A percentile compares a stretch with the other conserved stretches of the same genome.
phyloP scores from a whole-genome alignment of 1,284 basidiomycete species.

The Tylopilus sp. region DNA sequence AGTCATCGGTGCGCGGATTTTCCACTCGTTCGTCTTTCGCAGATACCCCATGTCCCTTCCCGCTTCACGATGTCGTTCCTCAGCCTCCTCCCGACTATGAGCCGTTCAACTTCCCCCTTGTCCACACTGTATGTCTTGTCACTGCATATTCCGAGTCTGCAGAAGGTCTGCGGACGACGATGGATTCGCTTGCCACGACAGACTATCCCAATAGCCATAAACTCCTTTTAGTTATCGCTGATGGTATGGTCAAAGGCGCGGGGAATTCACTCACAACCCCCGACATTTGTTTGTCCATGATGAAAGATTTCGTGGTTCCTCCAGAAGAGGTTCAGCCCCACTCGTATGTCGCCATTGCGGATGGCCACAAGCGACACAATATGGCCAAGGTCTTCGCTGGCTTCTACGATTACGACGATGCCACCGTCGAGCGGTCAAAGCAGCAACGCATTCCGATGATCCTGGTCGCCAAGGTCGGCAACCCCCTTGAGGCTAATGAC shows the following conservation, averaged over 20 bases:
- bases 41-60: constrained; percentile 86
- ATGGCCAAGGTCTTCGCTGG: constrained; percentile 99
- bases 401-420: constrained; percentile 94
- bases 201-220: constrained; percentile 99
- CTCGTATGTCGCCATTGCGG: constrained; percentile 97
- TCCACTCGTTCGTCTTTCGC: constrained; percentile 46
- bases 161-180: constrained; percentile 93
- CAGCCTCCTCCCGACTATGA: constrained; percentile 91
- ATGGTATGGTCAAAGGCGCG: constrained; percentile 97
- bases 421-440: constrained; percentile 89
- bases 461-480: constrained; percentile 91
- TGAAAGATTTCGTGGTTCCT: constrained; percentile 91
- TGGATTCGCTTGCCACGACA: constrained; percentile 97
- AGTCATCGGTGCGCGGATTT: constrained; percentile 26
- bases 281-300: constrained; percentile 94
- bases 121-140: constrained; percentile 93
- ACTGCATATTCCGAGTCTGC: constrained; percentile 98
- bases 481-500: constrained; percentile 84
- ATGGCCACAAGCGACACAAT: constrained; percentile 98
- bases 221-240: constrained; percentile 91
- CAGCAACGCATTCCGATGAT: constrained; percentile 97
- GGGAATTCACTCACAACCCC: constrained; percentile 88
- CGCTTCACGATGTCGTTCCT: constrained; percentile 83
- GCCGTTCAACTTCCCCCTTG: constrained; percentile 95
- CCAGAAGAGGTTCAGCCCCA: constrained; percentile 88